Evolutionary conservation across 1,284 basidiomycete genomes (phyloP).

Genomic region (Malassezia psittaci): DNA sequence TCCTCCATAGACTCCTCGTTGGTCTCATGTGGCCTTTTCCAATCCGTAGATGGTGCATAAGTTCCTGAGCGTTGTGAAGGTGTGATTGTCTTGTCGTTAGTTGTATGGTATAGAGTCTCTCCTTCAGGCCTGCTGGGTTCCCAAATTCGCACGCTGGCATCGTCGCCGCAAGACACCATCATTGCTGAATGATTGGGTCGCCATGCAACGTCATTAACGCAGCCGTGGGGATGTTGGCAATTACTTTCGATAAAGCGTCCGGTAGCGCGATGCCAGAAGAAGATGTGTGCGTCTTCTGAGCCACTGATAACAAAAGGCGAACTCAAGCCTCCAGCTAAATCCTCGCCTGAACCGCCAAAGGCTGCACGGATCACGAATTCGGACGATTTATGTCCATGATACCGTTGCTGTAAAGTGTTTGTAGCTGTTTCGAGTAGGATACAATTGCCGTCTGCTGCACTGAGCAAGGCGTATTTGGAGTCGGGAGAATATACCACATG

Average conservation of each 20-base stretch:
- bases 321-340: slow-evolving; percentile 52
- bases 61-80: not conserved
- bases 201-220: slow-evolving; percentile 94
- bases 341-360: slow-evolving; percentile 82
- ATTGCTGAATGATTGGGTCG: slow-evolving; percentile 70
- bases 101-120: not conserved
- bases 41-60: not conserved
- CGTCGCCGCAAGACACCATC: slow-evolving; percentile 59
- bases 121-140: slow-evolving; percentile 9
- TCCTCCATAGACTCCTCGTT: not conserved
- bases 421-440: slow-evolving; percentile 70
- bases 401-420: slow-evolving; percentile 54
- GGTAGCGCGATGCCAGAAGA: slow-evolving; percentile 86
- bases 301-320: slow-evolving; percentile 62
- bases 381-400: slow-evolving; percentile 27
- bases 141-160: slow-evolving; percentile 39
- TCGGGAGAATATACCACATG: slow-evolving; percentile 61
- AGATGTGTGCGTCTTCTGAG: slow-evolving; percentile 70
- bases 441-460: slow-evolving; percentile 58
- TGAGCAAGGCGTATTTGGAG: slow-evolving; percentile 75
- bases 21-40: not conserved
- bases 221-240: slow-evolving; percentile 69
- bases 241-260: slow-evolving; percentile 71
- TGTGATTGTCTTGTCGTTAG: not conserved
- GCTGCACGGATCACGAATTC: slow-evolving; percentile 75